phyloP scores from a whole-genome alignment of 441 rosid species.

The Gossypium gossypioides region DNA sequence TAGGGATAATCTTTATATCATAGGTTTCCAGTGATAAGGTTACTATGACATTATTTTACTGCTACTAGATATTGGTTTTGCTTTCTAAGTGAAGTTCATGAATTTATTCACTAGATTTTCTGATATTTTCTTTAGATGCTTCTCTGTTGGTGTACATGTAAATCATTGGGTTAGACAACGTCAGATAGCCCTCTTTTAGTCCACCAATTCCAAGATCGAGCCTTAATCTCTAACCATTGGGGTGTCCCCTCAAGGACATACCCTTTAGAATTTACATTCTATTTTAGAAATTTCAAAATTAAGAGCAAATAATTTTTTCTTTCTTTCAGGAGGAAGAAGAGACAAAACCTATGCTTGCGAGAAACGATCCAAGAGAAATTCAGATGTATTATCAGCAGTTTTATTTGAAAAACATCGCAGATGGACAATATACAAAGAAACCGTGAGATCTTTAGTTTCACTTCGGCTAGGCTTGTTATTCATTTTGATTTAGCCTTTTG shows the following conservation, averaged over 20 bases:
- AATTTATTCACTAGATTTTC: not conserved
- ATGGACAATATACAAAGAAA: slow-evolving; percentile 45
- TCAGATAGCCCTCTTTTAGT: not conserved
- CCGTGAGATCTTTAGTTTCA: slow-evolving; percentile 50
- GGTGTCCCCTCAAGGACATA: not conserved
- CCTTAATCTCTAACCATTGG: not conserved
- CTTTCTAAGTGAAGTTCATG: not conserved
- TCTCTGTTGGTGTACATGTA: not conserved
- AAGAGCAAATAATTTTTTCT: slow-evolving; percentile 13
- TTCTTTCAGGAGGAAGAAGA: slow-evolving; percentile 57
- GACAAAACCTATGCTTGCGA: slow-evolving; percentile 38
- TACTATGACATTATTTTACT: not conserved
- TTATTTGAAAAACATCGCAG: slow-evolving; percentile 47
- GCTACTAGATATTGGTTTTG: not conserved
- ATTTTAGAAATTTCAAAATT: slow-evolving; percentile 1
- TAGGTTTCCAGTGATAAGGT: not conserved
- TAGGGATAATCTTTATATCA: not conserved
- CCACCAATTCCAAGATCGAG: not conserved
- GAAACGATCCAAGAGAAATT: slow-evolving; percentile 59
- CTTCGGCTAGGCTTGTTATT: slow-evolving; percentile 10
- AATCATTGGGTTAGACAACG: not conserved
- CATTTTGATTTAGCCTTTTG: slow-evolving; percentile 16
- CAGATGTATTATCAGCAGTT: slow-evolving; percentile 55
- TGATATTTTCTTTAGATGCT: not conserved
- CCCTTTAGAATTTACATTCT: slow-evolving; percentile 9